Conservation (phyloP, 2,329 filamentous ascomycete genomes). For the Chaetomium olivaceum region DNA sequence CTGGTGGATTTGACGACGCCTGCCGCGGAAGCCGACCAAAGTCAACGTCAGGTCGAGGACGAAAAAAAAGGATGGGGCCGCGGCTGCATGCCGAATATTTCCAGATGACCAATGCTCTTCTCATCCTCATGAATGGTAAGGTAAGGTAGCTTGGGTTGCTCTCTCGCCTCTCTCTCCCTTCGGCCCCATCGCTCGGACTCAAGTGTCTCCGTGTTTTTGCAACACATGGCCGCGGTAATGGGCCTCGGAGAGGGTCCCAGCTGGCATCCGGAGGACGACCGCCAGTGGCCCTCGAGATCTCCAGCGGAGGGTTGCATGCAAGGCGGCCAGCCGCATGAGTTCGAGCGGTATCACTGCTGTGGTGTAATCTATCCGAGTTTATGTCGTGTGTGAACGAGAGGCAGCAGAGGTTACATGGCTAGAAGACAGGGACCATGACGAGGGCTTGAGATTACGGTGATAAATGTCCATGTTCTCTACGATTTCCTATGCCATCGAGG, state of each 20-base stretch:
- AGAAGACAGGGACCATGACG: neutral
- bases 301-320: conserved; percentile 28
- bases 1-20: neutral
- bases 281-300: conserved; percentile 18
- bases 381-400: conserved; percentile 14
- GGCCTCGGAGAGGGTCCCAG: conserved; percentile 26
- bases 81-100: neutral
- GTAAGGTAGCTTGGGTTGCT: neutral
- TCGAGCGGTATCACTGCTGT: conserved; percentile 23
- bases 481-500: neutral
- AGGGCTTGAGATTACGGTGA: conserved; percentile 6
- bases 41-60: neutral
- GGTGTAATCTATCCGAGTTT: conserved; percentile 24
- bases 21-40: conserved; percentile 9
- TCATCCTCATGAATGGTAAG: neutral
- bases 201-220: conserved; percentile 17
- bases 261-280: conserved; percentile 24
- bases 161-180: neutral
- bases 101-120: neutral
- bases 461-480: conserved; percentile 7
- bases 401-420: neutral
- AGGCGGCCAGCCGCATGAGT: conserved; percentile 23
- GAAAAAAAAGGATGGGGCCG: neutral
- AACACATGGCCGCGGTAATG: conserved; percentile 25
- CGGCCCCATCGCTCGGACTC: conserved; percentile 11